Conservation (phyloP, 2,329 filamentous ascomycete genomes). For the Thelonectria blattea region DNA sequence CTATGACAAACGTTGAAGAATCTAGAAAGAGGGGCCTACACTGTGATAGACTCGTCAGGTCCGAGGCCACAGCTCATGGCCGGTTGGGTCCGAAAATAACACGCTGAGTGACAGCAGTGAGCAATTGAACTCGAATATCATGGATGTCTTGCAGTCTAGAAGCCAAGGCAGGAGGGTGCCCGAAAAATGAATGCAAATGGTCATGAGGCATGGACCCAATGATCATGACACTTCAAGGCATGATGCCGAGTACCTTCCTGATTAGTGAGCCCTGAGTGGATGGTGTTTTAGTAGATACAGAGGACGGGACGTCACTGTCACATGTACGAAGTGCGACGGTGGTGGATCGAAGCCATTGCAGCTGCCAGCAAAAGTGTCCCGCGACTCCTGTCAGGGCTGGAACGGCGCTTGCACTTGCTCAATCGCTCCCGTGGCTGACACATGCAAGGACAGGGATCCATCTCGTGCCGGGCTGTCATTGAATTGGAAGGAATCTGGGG, state of each 20-base stretch:
- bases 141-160: background rate
- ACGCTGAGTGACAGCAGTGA: background rate
- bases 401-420: background rate
- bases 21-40: background rate
- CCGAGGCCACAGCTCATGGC: background rate
- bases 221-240: background rate
- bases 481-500: constrained; percentile 43
- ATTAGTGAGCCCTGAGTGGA: no score
- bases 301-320: constrained; percentile 23
- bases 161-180: no score
- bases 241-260: no score
- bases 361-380: background rate
- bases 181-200: background rate
- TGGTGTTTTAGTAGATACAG: no score
- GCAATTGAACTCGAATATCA: background rate
- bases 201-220: background rate
- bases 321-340: constrained; percentile 4
- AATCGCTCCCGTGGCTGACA: constrained; percentile 1
- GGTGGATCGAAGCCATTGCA: constrained; percentile 1
- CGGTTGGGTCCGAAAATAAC: background rate
- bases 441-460: constrained; percentile 34
- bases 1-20: background rate
- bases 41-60: background rate
- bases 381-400: background rate
- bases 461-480: constrained; percentile 22